Conservation (phyloP, 2,329 filamentous ascomycete species). For the Sphaceloma murrayae region DNA sequence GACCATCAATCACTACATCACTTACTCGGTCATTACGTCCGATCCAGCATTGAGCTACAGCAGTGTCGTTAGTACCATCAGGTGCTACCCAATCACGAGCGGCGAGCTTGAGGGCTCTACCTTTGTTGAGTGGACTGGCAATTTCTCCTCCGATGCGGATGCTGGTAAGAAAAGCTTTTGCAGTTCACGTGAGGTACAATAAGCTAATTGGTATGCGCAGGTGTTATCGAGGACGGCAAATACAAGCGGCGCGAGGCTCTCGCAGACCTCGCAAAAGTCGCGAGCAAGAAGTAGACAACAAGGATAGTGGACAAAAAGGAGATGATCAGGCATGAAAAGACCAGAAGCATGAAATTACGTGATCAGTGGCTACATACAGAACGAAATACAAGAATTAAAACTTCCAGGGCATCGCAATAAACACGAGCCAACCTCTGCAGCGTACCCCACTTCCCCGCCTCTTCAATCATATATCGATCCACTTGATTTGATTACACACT, state of each 20-base stretch:
- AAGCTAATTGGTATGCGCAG: conserved; percentile 31
- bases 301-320: neutral
- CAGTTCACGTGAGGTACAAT: neutral
- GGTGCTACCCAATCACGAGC: conserved; percentile 56
- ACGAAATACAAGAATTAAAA: conserved; percentile 10
- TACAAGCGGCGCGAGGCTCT: conserved; percentile 67
- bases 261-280: conserved; percentile 49
- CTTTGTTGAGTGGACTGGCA: conserved; percentile 58
- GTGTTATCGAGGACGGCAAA: conserved; percentile 64
- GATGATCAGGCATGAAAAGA: neutral
- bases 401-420: too few species aligned
- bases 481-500: too few species aligned
- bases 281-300: conserved; percentile 25
- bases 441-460: conserved; percentile 11
- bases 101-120: conserved; percentile 55
- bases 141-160: conserved; percentile 62
- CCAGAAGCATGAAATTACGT: neutral
- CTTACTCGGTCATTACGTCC: conserved; percentile 60
- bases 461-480: too few species aligned
- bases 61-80: conserved; percentile 56
- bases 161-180: conserved; percentile 45
- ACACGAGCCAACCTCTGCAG: neutral
- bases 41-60: conserved; percentile 57
- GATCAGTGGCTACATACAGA: conserved; percentile 8
- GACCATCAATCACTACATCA: conserved; percentile 66